Evolutionary conservation across 257 asterid species (phyloP), one percentile per base, ranked within the genome.

Genomic region (Pogostemon cablin): DNA sequence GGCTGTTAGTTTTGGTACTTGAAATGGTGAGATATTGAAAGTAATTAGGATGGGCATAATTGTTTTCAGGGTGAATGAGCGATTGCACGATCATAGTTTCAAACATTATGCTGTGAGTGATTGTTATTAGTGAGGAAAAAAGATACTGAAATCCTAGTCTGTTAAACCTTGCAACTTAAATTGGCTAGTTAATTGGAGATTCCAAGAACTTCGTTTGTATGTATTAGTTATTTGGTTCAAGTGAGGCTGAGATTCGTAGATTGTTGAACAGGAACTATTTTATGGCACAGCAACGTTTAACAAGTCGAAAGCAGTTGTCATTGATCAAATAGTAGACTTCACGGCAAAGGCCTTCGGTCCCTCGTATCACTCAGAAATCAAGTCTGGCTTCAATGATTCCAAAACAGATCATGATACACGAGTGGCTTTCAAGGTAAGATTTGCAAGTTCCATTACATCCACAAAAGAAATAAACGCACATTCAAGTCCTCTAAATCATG

Each of bases 341-440:
- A 81, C 75, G 0, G 66, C 80, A 3, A 57, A 77, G 43, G 43
- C 72, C 10, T 77, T 88, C 1, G 98, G 96, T 41, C 71, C 46
- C 39, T 79, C 89, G 1, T 75, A 73, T 42, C 49, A 12, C 48
- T 71, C 96, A 11, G 82, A 81, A 4, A 63, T 95, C 40, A 69
- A 63, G 72, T 74, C 81, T 8, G 97, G 96, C 46, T 91, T 88
- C 79, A 74, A 34, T 3, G 85, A 89, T 78, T 39, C 72, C 53
- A 76, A 62, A 68, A 86, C 93, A 3, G 93, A 91, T 65, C 82
- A 40, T 0, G 89, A 87, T 11, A 86, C 98, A 7, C 78, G 98
- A 78, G 65, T 79, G 72, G 75, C 95, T 67, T 95, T 91, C 90
- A 89, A 89, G 99, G 99, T 93, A 78, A 48, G 12, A 5, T 0